Evolutionary conservation across 495 filamentous ascomycete species (phyloP).

Genomic region (Penicillium subrubescens): DNA sequence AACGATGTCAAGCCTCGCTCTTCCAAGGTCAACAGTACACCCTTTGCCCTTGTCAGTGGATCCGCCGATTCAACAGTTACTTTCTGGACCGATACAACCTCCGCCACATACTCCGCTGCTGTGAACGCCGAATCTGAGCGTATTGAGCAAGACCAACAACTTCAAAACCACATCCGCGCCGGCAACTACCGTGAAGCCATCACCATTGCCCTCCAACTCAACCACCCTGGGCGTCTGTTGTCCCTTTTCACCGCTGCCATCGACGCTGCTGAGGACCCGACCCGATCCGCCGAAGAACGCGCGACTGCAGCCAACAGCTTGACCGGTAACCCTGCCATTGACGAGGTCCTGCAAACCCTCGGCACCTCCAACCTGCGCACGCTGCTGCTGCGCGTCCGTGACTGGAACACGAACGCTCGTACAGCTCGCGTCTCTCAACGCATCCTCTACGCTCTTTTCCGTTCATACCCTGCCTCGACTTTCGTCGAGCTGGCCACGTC

Average conservation of each 20-base stretch:
- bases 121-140: slow-evolving; percentile 71
- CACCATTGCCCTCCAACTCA: slow-evolving; percentile 84
- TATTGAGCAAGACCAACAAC: slow-evolving; percentile 87
- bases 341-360: slow-evolving; percentile 77
- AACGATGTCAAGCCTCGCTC: slow-evolving; percentile 36
- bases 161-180: slow-evolving; percentile 87
- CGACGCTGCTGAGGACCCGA: slow-evolving; percentile 53
- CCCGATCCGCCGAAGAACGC: slow-evolving; percentile 24
- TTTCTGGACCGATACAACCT: slow-evolving; percentile 92
- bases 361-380: slow-evolving; percentile 79
- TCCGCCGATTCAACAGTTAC: slow-evolving; percentile 87
- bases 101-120: slow-evolving; percentile 70
- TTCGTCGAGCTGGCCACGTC: slow-evolving; percentile 63
- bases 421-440: slow-evolving; percentile 85
- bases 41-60: slow-evolving; percentile 80
- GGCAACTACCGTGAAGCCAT: slow-evolving; percentile 90
- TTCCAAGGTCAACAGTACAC: slow-evolving; percentile 35
- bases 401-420: slow-evolving; percentile 96
- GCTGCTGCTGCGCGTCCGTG: slow-evolving; percentile 76
- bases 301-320: slow-evolving; percentile 44
- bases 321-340: slow-evolving; percentile 75
- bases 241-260: slow-evolving; percentile 80
- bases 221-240: slow-evolving; percentile 86
- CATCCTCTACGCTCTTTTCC: slow-evolving; percentile 77
- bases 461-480: slow-evolving; percentile 71